Percentiles rank a stretch among this genome's conserved stretches.
Evolutionary conservation across 371 early-diverging fungal species (phyloP).

Genomic region (Mucor piriformis): DNA sequence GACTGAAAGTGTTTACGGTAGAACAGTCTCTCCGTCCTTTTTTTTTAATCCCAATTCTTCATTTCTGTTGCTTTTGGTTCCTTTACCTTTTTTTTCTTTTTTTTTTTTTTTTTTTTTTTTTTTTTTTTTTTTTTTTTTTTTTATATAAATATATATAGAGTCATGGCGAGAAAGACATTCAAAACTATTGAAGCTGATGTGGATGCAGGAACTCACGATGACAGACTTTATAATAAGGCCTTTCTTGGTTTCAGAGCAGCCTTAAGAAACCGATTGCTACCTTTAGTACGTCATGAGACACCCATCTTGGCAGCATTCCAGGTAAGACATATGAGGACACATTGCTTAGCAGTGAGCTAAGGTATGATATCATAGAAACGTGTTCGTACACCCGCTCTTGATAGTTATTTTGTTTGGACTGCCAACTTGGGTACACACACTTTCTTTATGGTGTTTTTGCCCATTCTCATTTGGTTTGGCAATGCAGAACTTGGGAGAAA

Average conservation of each 20-base stretch:
- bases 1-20: no score
- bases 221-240: constrained; percentile 49
- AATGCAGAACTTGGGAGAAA: constrained; percentile 59
- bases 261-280: constrained; percentile 54
- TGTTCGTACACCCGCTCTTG: constrained; percentile 53
- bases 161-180: constrained; percentile 43
- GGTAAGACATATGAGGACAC: constrained; percentile 32
- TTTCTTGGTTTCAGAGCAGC: constrained; percentile 50
- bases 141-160: background rate
- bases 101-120: constrained; percentile 13
- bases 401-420: constrained; percentile 64
- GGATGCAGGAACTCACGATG: constrained; percentile 55
- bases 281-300: constrained; percentile 59
- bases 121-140: constrained; percentile 13
- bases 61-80: no score
- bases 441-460: constrained; percentile 72
- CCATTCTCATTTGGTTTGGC: constrained; percentile 75
- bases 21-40: no score
- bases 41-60: background rate
- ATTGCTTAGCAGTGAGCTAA: no score
- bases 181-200: constrained; percentile 39
- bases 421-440: constrained; percentile 76
- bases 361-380: constrained; percentile 24
- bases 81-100: constrained; percentile 6
- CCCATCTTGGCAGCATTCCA: constrained; percentile 59